Evolutionary conservation across 2,329 filamentous ascomycete species (phyloP).

Genomic region (Colletotrichum aenigma): DNA sequence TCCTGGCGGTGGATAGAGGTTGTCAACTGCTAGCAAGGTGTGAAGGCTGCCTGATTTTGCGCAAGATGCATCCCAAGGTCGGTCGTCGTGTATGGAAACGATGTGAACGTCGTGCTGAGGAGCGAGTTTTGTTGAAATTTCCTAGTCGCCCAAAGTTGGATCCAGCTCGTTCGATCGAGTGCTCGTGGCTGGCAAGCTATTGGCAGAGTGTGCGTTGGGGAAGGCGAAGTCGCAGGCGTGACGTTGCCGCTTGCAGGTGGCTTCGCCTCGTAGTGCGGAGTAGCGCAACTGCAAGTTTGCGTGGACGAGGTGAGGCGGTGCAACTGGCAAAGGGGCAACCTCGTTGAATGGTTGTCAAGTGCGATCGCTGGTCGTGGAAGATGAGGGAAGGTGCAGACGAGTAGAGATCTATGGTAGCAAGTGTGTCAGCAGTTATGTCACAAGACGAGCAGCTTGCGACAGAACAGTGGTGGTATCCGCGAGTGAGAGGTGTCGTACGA

Average conservation of each 20-base stretch:
- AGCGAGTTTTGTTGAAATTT: background rate
- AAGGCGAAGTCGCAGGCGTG: background rate
- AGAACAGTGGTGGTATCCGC: background rate
- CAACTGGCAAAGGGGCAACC: background rate
- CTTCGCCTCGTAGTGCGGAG: background rate
- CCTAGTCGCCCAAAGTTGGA: background rate
- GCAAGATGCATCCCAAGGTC: background rate
- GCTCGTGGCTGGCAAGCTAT: background rate
- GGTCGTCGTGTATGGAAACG: background rate
- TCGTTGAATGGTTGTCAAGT: background rate
- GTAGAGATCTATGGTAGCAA: background rate
- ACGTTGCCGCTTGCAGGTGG: background rate
- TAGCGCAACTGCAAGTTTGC: background rate
- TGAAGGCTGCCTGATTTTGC: background rate
- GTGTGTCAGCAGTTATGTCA: conserved; percentile 10
- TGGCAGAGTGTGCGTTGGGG: background rate
- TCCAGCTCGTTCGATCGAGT: background rate
- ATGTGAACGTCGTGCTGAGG: background rate
- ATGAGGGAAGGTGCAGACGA: background rate
- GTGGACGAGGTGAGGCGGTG: background rate
- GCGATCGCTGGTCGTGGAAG: background rate
- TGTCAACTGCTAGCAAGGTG: background rate
- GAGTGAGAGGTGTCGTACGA: background rate
- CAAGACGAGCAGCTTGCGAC: background rate
- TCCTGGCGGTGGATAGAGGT: conserved; percentile 40